A percentile compares a stretch with the other conserved stretches of the same genome.
phyloP scores from a whole-genome alignment of 768 basidiomycete genomes.

The Pilatotrama ljubarskyi region DNA sequence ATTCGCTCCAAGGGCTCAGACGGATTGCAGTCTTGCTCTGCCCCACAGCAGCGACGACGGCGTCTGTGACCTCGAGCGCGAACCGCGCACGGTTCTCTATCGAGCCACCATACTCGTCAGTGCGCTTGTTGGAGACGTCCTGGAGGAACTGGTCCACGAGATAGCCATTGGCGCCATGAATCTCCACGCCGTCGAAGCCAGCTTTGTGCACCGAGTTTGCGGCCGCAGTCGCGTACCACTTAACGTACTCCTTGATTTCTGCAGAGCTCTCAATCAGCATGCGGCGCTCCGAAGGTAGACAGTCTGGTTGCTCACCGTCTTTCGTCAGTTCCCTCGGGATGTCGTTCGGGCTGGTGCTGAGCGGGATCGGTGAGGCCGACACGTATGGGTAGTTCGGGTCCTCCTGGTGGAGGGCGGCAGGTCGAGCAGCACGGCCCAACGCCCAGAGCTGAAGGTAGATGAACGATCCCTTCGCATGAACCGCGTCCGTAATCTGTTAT shows the following conservation, averaged over 20 bases:
- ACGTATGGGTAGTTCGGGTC: conserved; percentile 26
- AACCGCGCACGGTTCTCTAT: conserved; percentile 48
- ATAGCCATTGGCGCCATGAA: conserved; percentile 33
- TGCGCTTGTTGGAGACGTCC: conserved; percentile 41
- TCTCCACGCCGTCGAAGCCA: conserved; percentile 32
- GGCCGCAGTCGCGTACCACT: conserved; percentile 29
- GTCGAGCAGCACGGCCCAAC: conserved; percentile 44
- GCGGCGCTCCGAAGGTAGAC: not conserved
- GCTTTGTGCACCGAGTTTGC: conserved; percentile 32
- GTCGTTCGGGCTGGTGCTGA: conserved; percentile 1
- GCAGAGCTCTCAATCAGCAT: not conserved
- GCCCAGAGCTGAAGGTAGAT: conserved; percentile 62
- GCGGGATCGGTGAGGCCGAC: conserved; percentile 28
- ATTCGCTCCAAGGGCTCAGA: conserved; percentile 37
- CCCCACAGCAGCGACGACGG: conserved; percentile 41
- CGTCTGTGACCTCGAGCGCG: conserved; percentile 42
- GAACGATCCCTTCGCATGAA: conserved; percentile 51
- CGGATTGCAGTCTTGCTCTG: conserved; percentile 41
- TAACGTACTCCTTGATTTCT: conserved; percentile 41
- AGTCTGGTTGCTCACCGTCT: conserved; percentile 10
- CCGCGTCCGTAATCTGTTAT: conserved; percentile 50
- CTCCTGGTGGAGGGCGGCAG: conserved; percentile 37
- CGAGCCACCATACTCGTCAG: conserved; percentile 51
- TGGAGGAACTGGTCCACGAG: conserved; percentile 44
- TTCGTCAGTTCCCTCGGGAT: conserved; percentile 29